Evolutionary conservation across 2,329 filamentous ascomycete species (phyloP), one percentile per base, ranked within the genome.

Genomic region (Aspergillus ibericus): DNA sequence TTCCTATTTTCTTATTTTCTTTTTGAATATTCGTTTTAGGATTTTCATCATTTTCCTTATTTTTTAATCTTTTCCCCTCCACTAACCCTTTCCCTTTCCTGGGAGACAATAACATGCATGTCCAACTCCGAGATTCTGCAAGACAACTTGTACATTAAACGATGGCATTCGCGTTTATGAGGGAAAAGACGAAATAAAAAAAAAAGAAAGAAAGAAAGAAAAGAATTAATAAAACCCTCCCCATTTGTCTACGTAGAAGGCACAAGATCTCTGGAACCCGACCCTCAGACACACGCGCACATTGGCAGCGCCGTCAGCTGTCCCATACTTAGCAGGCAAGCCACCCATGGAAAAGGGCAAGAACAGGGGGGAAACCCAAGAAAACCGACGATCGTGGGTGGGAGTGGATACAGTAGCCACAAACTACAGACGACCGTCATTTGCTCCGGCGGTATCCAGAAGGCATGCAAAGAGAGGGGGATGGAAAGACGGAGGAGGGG

Each of bases 351-450:
- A 59, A 62, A 50, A 46, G 55, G 54, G 52, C 47, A 58, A 60
- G 50, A 64, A 62, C 59, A 66, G 58, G 61, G 51, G 57, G 40
- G 34, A 40, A 20, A 27, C 42, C 36, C 32, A 40, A 38, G 32
- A 56, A 53, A 59, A 60, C 49, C 53, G 66, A 66, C 64, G 66
- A 68, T 69, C 66, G 60, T 66, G 60, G 61, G 58, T 58, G 60
- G 53, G 53, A 58, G 64, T 66, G 61, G 65, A 56, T 64, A 64
- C 62, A 51, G 55, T 58, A 65, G 59, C 62, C 65, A 64, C 58
- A 65, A 63, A 59, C 63, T 63, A 64, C 54, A 55, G 58, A 63
- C 48, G 56, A 63, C 59, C 62, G 62, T 63, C 63, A 58, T 53
- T 65, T 51, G 47, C 55, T 60, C 52, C 56, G 42, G 61, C 48